Conservation (phyloP, 441 rosid species). For the Arabidopsis lyrata region DNA sequence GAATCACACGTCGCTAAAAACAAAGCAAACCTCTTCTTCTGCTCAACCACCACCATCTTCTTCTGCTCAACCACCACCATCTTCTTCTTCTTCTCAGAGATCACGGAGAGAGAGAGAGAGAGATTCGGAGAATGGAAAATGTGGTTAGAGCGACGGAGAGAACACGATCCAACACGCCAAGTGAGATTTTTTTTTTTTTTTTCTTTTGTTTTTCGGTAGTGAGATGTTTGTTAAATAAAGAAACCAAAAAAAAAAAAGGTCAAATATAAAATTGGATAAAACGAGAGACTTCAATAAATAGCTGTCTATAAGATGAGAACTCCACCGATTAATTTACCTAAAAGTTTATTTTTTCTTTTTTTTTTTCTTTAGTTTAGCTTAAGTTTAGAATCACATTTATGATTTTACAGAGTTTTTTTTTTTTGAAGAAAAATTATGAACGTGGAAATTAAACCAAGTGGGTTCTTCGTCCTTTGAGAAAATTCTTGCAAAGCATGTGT, state of each 20-base stretch:
- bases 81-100: neutral
- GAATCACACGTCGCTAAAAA: constrained; percentile 71
- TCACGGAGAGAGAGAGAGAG: neutral
- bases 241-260: neutral
- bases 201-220: neutral
- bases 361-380: too few species aligned
- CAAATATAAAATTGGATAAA: neutral
- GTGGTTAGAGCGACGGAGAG: constrained; percentile 2
- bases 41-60: constrained; percentile 21
- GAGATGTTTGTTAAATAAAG: too few species aligned
- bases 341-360: too few species aligned
- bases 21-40: constrained; percentile 61
- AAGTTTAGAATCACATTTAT: too few species aligned
- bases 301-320: neutral
- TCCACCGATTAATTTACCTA: neutral
- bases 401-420: too few species aligned
- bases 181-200: neutral
- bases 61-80: constrained; percentile 22
- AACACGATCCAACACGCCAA: constrained; percentile 25
- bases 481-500: constrained; percentile 33
- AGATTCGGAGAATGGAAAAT: constrained; percentile 14
- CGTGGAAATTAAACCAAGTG: neutral
- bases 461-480: constrained; percentile 27
- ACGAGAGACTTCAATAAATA: neutral
- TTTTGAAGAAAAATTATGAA: neutral